Conservation (phyloP, 768 basidiomycete genomes). For the Chalciporus chontae region DNA sequence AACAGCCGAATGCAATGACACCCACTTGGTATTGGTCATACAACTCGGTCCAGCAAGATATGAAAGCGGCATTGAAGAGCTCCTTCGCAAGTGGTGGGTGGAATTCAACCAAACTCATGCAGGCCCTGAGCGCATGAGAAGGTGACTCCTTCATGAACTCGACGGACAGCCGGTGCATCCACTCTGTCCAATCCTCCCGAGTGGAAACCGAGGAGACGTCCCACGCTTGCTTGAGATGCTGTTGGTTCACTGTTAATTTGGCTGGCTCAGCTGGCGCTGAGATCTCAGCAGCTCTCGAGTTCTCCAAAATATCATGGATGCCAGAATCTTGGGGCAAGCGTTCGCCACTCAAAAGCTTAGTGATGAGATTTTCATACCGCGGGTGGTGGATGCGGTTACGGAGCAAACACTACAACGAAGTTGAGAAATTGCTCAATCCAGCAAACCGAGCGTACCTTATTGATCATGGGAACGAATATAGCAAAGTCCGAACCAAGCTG, state of each 20-base stretch:
- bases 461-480: constrained; percentile 95
- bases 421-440: background rate
- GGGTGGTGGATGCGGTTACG: constrained; percentile 75
- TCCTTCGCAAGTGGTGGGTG: constrained; percentile 91
- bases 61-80: constrained; percentile 95
- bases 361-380: constrained; percentile 84
- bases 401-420: constrained; percentile 56
- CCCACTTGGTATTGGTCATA: constrained; percentile 94
- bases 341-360: constrained; percentile 89
- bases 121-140: constrained; percentile 95
- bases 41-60: constrained; percentile 95
- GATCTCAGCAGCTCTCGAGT: constrained; percentile 61
- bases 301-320: constrained; percentile 68
- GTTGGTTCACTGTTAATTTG: constrained; percentile 93
- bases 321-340: constrained; percentile 83
- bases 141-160: constrained; percentile 99
- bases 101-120: constrained; percentile 89
- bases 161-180: constrained; percentile 90
- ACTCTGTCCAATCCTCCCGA: constrained; percentile 89
- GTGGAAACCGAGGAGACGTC: constrained; percentile 75
- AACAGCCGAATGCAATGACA: background rate
- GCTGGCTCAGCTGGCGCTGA: constrained; percentile 83
- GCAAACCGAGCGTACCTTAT: constrained; percentile 57
- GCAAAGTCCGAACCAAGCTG: constrained; percentile 97
- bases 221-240: constrained; percentile 96